Conservation (phyloP, 495 filamentous ascomycete genomes). For the Penicillium manginii region DNA sequence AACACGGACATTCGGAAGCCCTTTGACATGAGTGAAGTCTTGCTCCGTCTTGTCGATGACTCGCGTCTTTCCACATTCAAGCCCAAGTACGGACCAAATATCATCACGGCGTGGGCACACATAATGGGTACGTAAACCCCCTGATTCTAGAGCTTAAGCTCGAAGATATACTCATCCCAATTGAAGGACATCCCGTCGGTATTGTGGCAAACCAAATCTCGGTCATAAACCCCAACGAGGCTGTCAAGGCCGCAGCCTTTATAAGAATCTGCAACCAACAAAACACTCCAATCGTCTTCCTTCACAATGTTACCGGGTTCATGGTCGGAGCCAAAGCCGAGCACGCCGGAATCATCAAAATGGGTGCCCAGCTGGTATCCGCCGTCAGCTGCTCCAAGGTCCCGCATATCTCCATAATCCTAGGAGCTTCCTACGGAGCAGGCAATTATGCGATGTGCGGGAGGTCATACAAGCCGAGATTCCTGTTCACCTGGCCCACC, state of each 20-base stretch:
- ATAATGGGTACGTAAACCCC: conserved; percentile 29
- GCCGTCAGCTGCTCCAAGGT: conserved; percentile 37
- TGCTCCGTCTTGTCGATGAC: conserved; percentile 35
- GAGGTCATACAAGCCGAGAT: conserved; percentile 31
- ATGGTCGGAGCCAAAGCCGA: conserved; percentile 41
- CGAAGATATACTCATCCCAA: not conserved
- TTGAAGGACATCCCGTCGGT: conserved; percentile 30
- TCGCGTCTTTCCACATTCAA: conserved; percentile 34
- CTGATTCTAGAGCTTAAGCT: not conserved
- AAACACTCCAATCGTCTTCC: conserved; percentile 34
- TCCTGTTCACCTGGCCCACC: conserved; percentile 39
- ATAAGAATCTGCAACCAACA: conserved; percentile 39
- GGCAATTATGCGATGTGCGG: conserved; percentile 44
- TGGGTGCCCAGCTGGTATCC: conserved; percentile 36
- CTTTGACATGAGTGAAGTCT: conserved; percentile 36
- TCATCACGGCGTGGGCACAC: conserved; percentile 35
- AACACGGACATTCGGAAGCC: conserved; percentile 38
- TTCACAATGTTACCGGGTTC: conserved; percentile 42
- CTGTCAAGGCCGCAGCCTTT: conserved; percentile 33
- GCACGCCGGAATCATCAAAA: conserved; percentile 37
- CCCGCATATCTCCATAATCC: conserved; percentile 37
- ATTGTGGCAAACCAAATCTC: conserved; percentile 38
- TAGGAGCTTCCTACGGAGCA: conserved; percentile 39
- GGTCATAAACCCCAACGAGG: conserved; percentile 35
- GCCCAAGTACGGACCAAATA: conserved; percentile 33